A percentile compares a stretch with the other conserved stretches of the same genome.
These are phyloP conservation scores for Orobanche coerulescens DNA, from an alignment of 257 asterid genomes.

Conservation along the genomic window DNA sequence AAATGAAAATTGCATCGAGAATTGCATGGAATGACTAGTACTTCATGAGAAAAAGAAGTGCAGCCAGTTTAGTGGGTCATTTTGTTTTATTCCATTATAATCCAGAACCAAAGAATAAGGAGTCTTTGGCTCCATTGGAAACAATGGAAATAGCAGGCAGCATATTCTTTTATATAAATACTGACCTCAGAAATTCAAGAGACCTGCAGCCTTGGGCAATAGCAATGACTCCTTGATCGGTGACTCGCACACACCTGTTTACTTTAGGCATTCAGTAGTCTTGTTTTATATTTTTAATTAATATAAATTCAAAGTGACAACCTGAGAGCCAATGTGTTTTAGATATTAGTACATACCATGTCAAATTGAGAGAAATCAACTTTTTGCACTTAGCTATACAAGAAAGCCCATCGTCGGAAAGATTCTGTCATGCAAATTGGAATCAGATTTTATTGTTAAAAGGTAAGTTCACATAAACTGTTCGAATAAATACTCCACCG, in stretches of 20 bases:
- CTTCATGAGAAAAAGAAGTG: too few species aligned
- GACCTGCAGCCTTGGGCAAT: slow-evolving; percentile 68
- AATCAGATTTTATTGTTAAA: slow-evolving; percentile 17
- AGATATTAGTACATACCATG: slow-evolving; percentile 54
- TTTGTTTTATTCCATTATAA: too few species aligned
- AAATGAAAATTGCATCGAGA: too few species aligned
- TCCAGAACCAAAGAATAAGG: too few species aligned
- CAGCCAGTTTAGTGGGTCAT: too few species aligned
- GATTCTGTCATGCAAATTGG: slow-evolving; percentile 46
- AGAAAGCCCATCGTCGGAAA: slow-evolving; percentile 77
- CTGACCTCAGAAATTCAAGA: slow-evolving; percentile 78
- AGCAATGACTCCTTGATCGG: slow-evolving; percentile 74
- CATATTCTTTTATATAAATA: background rate
- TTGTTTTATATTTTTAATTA: too few species aligned
- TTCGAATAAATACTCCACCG: slow-evolving; percentile 7
- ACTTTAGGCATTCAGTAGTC: background rate
- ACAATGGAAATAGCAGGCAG: too few species aligned
- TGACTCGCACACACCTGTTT: slow-evolving; percentile 66
- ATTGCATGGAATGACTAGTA: too few species aligned
- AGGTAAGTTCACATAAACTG: background rate
- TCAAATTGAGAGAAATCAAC: slow-evolving; percentile 59
- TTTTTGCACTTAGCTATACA: slow-evolving; percentile 73
- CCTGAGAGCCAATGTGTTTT: background rate
- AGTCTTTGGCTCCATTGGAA: too few species aligned
- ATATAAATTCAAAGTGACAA: slow-evolving; percentile 2